A percentile compares a stretch with the other conserved stretches of the same genome.
These are phyloP conservation scores for Trichoderma semiorbis DNA, from an alignment of 2,329 filamentous ascomycete species.

Conservation along the genomic window DNA sequence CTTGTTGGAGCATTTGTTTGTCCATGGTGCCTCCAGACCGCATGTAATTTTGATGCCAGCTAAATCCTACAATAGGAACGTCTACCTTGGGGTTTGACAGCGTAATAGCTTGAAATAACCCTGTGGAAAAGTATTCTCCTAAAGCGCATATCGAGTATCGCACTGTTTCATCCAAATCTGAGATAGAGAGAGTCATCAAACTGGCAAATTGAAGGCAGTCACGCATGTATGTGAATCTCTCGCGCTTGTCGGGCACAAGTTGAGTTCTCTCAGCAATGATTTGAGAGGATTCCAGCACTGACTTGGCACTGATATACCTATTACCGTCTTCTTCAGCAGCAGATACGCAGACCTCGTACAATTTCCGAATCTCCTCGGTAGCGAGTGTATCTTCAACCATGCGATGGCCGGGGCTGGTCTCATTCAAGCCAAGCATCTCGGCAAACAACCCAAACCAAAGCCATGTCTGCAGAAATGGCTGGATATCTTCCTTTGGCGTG, in stretches of 20 bases:
- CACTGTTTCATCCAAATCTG: constrained; percentile 25
- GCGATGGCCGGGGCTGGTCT: constrained; percentile 18
- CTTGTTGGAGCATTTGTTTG: constrained; percentile 26
- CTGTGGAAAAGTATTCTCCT: constrained; percentile 26
- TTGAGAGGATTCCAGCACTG: background rate
- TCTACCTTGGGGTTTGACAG: constrained; percentile 15
- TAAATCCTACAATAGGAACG: constrained; percentile 20
- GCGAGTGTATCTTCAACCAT: constrained; percentile 18
- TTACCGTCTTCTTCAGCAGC: background rate
- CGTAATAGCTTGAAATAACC: background rate
- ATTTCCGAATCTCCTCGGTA: constrained; percentile 17
- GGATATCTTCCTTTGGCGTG: constrained; percentile 23
- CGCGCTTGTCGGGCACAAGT: constrained; percentile 5
- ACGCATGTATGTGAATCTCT: constrained; percentile 22
- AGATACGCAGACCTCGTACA: constrained; percentile 18
- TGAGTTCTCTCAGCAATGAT: constrained; percentile 19
- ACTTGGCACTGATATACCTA: constrained; percentile 6
- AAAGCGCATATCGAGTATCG: constrained; percentile 29
- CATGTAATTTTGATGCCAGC: constrained; percentile 24
- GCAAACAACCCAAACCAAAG: constrained; percentile 32
- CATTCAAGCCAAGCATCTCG: constrained; percentile 30
- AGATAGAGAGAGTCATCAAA: constrained; percentile 18
- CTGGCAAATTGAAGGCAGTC: constrained; percentile 22
- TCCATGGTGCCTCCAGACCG: constrained; percentile 21
- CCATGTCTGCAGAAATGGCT: constrained; percentile 33